Base-by-base conservation (phyloP, 768 basidiomycete species). In the Russula sp. region DNA sequence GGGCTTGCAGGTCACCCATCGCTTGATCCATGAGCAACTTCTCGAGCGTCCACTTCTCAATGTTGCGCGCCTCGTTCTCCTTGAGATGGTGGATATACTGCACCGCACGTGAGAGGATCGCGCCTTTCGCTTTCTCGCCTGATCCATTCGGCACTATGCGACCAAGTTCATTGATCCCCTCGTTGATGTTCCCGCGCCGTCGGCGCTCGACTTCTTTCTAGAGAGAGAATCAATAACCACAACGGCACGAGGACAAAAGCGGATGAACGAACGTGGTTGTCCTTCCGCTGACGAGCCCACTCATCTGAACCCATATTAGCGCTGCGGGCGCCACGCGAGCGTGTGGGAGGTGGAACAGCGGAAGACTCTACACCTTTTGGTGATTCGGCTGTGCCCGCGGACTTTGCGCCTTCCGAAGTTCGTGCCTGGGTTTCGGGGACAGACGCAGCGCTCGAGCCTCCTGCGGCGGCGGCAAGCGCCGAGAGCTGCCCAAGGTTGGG, bases 151-250 rank as follows among this genome's bases (percentile, higher is more conserved):
- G 95, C 10, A 98, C 87, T 67, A 95, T 90, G 0, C 86, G 83
- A 0, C 89, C 88, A 16, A 98, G 85, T 68, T 90, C 88, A 69
- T 90, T 93, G 76, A 99, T 97, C 0, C 95, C 95, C 65, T 95
- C 90, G 74, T 96, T 97, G 75, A 99, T 98, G 67, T 93, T 93
- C 18, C 94, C 94, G 50, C 96, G 81, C 56, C 96, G 87, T 41
- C 93, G 84, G 56, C 96, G 88, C 73, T 99, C 96, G 13, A 98
- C 94, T 76, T 98, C 94, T 91, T 98, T 98, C 95, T 98, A 76
- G 55, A 65, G 14, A 7, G 35, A 29, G n/a, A 39, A 34, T 62
- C 22, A 59, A 57, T 13, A 34, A 56, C 16, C n/a, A 25, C 43
- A 55, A 47, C 59, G 4, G 36, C 7, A 11, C 1, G 18, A 36